Evolutionary conservation across 257 asterid species (phyloP), one percentile per base, ranked within the genome.

Genomic region (Solanum dulcamara): DNA sequence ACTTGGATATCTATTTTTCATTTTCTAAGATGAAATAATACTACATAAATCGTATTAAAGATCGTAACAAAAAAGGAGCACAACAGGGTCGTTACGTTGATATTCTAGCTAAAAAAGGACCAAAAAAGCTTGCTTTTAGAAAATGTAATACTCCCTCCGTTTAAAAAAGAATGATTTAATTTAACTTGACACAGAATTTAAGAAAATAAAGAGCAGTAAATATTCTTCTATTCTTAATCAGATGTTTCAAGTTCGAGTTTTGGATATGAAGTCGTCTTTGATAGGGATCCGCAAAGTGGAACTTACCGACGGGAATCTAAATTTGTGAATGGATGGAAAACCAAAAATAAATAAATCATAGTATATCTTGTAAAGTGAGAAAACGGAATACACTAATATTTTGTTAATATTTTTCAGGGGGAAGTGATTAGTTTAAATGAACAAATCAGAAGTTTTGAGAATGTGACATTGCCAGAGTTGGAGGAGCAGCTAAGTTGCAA

Each of bases 401-500:
- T 70, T 70, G 14, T 5, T 37, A 9, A 18, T 37, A 10, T 6
- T 51, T 51, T 22, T 64, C 92, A 94, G 97, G 95, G 93, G 11
- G 90, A 92, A 51, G 93, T 92, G 84, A 89, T 64, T 7, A 91
- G 88, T 70, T 87, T 94, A 85, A 93, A 90, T 83, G 30, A 86
- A 85, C 98, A 94, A 86, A 88, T 94, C 17, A 89, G 85, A 20
- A 91, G 93, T 32, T 94, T 94, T 79, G 94, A 93, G 91, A 33
- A 72, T 6, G 93, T 91, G 86, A 93, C 90, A 1, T 18, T 94
- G 68, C 91, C 95, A 71, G 94, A 93, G 10, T 24, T 95, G 89
- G 88, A 85, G 94, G 4, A 26, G 86, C 93, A 92, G 82, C 6
- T 88, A 62, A 87, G 90, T 2, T 85, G 57, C 5, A 62, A 64